These are phyloP conservation scores for Salvia rosmarinus DNA, from an alignment of 257 asterid genomes.

Conservation along the genomic window DNA sequence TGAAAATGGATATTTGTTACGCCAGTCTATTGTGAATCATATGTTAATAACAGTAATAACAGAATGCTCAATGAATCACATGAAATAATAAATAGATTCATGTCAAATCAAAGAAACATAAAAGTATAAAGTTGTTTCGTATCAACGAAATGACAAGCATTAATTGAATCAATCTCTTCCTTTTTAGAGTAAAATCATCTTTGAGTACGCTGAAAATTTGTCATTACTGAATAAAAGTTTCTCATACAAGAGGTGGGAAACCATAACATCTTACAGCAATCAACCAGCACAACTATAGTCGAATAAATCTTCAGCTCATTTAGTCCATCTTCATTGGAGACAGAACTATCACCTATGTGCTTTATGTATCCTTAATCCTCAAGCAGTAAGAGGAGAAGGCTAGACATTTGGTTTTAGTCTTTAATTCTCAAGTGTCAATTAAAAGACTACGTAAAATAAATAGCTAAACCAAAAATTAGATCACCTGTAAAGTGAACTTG, in stretches of 20 bases:
- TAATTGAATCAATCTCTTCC: too few relatives aligned
- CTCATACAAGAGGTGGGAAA: background rate
- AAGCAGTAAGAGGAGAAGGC: slow-evolving; percentile 13
- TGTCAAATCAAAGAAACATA: too few relatives aligned
- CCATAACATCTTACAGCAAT: background rate
- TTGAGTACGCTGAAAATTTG: background rate
- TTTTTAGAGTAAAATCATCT: background rate
- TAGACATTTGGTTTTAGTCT: background rate
- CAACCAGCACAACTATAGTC: background rate
- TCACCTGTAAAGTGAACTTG: slow-evolving; percentile 91
- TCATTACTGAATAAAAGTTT: background rate
- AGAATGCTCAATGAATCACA: too few relatives aligned
- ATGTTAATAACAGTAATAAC: too few relatives aligned
- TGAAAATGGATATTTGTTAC: too few relatives aligned
- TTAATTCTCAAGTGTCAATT: background rate
- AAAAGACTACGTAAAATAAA: background rate
- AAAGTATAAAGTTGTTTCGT: too few relatives aligned
- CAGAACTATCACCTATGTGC: background rate
- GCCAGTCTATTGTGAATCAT: too few relatives aligned
- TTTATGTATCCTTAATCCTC: background rate
- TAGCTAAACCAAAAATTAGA: slow-evolving; percentile 6
- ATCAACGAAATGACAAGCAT: too few relatives aligned
- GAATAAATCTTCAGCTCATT: background rate
- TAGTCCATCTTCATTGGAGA: background rate
- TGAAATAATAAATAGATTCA: too few relatives aligned